Evolutionary conservation across 371 early-diverging fungal species (phyloP).

Genomic region (Mortierella sp.): DNA sequence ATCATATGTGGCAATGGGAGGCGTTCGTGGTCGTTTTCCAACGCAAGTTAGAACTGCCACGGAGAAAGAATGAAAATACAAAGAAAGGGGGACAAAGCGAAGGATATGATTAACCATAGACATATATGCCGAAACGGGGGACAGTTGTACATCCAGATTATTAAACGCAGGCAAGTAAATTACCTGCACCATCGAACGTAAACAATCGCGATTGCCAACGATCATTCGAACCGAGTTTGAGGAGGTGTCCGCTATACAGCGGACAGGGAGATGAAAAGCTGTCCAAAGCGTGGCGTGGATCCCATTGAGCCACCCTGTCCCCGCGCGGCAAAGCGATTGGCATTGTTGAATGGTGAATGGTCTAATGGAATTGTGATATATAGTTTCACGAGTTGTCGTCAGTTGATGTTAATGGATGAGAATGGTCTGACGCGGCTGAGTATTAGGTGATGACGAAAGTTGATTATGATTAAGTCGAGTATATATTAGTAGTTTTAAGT

Average conservation of each 20-base stretch:
- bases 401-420: neutral
- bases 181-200: slow-evolving; percentile 18
- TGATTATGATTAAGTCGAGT: no score
- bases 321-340: slow-evolving; percentile 6
- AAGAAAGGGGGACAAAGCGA: neutral
- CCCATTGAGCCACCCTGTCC: slow-evolving; percentile 11
- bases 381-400: neutral
- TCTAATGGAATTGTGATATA: neutral
- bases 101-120: neutral
- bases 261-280: slow-evolving; percentile 8
- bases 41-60: slow-evolving; percentile 17
- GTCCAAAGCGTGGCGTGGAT: slow-evolving; percentile 1
- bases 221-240: slow-evolving; percentile 14
- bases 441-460: neutral
- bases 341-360: neutral
- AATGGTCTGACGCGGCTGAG: neutral
- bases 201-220: slow-evolving; percentile 27
- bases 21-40: slow-evolving; percentile 17
- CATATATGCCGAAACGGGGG: slow-evolving; percentile 1
- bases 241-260: slow-evolving; percentile 10
- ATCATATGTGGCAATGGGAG: slow-evolving; percentile 17
- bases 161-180: neutral
- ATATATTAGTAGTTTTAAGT: no score
- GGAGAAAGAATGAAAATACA: neutral
- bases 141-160: neutral